A percentile compares a stretch with the other conserved stretches of the same genome.
Conservation (phyloP, 805 yeast genomes). For the Teunomyces barrocoloradensis region DNA sequence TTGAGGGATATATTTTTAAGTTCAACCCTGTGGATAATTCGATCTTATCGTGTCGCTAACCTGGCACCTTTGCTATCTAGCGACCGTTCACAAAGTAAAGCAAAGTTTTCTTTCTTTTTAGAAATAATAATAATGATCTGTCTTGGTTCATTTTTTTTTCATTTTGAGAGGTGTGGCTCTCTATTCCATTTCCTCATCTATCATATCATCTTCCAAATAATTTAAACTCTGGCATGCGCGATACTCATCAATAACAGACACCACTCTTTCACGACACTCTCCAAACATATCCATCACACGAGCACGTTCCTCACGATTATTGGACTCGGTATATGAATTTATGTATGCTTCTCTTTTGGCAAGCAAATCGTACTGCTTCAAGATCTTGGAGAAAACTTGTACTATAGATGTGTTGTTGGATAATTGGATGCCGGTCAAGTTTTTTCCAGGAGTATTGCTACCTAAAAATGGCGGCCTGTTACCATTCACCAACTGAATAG, state of each 20-base stretch:
- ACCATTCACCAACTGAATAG: conserved; percentile 76
- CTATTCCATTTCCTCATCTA: conserved; percentile 30
- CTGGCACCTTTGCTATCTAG: too few species aligned
- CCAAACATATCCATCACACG: conserved; percentile 48
- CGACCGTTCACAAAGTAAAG: too few species aligned
- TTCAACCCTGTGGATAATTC: too few species aligned
- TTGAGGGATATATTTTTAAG: too few species aligned
- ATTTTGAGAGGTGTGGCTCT: neutral
- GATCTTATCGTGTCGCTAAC: too few species aligned
- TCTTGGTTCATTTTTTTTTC: too few species aligned
- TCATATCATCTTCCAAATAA: conserved; percentile 46
- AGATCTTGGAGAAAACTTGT: conserved; percentile 60
- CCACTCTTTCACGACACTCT: conserved; percentile 48
- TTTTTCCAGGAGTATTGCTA: conserved; percentile 28
- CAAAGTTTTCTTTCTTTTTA: too few species aligned
- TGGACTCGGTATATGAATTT: conserved; percentile 62
- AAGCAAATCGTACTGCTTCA: conserved; percentile 76
- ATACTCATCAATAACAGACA: conserved; percentile 48
- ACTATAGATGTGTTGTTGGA: conserved; percentile 79
- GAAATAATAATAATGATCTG: too few species aligned
- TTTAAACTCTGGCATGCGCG: conserved; percentile 36
- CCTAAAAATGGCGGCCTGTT: conserved; percentile 61
- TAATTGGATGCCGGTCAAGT: conserved; percentile 73
- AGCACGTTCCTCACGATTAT: conserved; percentile 38
- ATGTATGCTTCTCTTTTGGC: conserved; percentile 81